Evolutionary conservation across 768 basidiomycete genomes (phyloP), one percentile per base, ranked within the genome.

Genomic region (Boletus pseudopeckii): DNA sequence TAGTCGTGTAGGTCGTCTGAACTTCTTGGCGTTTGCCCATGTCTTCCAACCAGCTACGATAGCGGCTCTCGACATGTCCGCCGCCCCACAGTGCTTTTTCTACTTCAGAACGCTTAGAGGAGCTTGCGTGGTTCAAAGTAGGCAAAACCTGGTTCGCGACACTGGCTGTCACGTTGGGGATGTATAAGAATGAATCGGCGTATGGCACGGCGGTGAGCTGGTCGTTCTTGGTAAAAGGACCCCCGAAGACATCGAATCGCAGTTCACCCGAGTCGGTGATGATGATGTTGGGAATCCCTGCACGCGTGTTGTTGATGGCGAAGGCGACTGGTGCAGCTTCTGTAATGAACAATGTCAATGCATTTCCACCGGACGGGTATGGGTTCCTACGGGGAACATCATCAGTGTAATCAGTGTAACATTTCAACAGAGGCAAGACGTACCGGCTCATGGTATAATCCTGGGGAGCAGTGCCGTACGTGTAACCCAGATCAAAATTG

Each of bases 141-240:
- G 80, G 74, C 3, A 89, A 70, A 0, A 87, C 79, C 55, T 77
- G 65, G 14, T 71, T 77, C 5, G 85, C 88, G 30, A 80, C 65
- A 22, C 71, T 64, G 14, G 80, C 67, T 0, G 77, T 66, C 34
- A 91, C 73, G 40, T 79, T 71, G 6, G 84, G 70, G 51, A 91
- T 77, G 69, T 77, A 90, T 22, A 80, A 56, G 74, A 90, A 88
- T 9, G 73, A 54, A 62, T 91, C 82, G 0, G 72, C 67, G 64
- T 87, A 93, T 0, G 91, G 88, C 8, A 81, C 83, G 2, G 81
- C 80, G 1, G 88, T 88, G 42, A 92, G 77, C 61, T 90, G 85
- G 67, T 93, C 90, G 66, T 92, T 88, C 67, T 83, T 83, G 30
- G 85, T 86, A 72, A 93, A 92, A 4, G 81, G 62, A 1, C 90